Conservation (phyloP, 371 early-diverging fungal genomes). For the Haplosporangium sp. region DNA sequence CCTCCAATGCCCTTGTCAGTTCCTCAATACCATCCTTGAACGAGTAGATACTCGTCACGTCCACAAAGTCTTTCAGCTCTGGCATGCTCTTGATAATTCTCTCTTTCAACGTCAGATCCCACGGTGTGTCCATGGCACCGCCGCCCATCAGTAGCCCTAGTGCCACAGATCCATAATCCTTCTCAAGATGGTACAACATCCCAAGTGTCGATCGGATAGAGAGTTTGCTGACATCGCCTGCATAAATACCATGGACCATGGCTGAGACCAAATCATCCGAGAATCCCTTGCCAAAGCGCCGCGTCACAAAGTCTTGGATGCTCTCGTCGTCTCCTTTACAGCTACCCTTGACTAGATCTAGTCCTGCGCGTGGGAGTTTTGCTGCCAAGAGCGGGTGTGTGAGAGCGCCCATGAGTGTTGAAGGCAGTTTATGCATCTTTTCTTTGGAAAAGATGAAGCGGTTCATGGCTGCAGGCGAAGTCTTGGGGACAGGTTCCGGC, state of each 20-base stretch:
- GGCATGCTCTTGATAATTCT: conserved; percentile 59
- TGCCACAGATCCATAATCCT: conserved; percentile 73
- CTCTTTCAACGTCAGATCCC: conserved; percentile 50
- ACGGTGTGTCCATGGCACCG: conserved; percentile 45
- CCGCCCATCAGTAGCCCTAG: conserved; percentile 59
- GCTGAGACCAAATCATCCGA: conserved; percentile 86
- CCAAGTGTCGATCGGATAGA: conserved; percentile 81
- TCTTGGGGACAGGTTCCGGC: conserved; percentile 67
- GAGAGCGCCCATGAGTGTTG: conserved; percentile 36
- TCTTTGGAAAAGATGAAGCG: conserved; percentile 83
- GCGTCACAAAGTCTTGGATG: conserved; percentile 76
- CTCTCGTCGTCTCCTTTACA: conserved; percentile 76
- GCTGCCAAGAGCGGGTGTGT: conserved; percentile 42
- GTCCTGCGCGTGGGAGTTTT: conserved; percentile 62
- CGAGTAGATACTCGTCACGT: conserved; percentile 78
- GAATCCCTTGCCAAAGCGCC: conserved; percentile 79
- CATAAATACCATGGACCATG: conserved; percentile 93
- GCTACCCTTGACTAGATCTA: conserved; percentile 61
- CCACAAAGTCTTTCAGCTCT: conserved; percentile 69
- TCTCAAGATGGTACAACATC: conserved; percentile 74
- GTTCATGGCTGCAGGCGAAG: conserved; percentile 81
- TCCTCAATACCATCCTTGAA: conserved; percentile 85
- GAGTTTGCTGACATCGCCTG: conserved; percentile 82
- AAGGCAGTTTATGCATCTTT: conserved; percentile 68
- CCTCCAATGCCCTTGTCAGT: conserved; percentile 67